A percentile compares a stretch with the other conserved stretches of the same genome.
Conservation (phyloP, 1,284 basidiomycete genomes). For the Ceratobasidium sp. region DNA sequence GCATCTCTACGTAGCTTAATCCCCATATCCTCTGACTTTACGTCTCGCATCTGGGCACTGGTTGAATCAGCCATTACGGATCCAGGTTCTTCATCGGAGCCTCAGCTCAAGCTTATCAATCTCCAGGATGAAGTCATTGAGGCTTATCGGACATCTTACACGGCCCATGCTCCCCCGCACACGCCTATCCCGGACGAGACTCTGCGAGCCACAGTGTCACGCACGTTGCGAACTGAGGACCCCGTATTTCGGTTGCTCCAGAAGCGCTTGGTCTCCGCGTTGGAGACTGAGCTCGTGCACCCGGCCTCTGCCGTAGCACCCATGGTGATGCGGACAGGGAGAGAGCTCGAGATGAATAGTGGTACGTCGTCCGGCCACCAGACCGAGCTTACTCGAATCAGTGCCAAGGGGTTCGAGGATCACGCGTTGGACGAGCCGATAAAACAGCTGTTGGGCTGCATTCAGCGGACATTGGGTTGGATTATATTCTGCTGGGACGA, state of each 20-base stretch:
- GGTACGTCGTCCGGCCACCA: background rate
- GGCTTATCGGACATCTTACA: background rate
- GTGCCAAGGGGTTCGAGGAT: constrained; percentile 17
- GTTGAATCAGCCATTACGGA: background rate
- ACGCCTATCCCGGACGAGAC: background rate
- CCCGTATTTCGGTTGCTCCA: constrained; percentile 25
- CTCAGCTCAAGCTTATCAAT: constrained; percentile 12
- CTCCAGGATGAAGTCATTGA: constrained; percentile 27
- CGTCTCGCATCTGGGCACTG: constrained; percentile 12
- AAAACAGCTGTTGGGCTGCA: background rate
- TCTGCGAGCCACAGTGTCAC: constrained; percentile 9
- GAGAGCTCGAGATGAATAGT: background rate
- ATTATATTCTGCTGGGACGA: constrained; percentile 21
- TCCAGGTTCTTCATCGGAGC: background rate
- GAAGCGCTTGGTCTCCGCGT: constrained; percentile 5
- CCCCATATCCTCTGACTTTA: background rate
- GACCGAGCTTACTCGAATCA: background rate
- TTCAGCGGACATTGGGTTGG: background rate
- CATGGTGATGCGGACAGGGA: background rate
- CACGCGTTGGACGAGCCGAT: constrained; percentile 9
- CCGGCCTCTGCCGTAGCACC: background rate
- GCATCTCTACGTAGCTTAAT: constrained; percentile 8
- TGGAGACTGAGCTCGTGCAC: constrained; percentile 14
- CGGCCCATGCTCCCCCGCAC: background rate
- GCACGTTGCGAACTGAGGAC: constrained; percentile 20